A percentile compares a stretch with the other conserved stretches of the same genome.
These are phyloP conservation scores for Biscogniauxia sp. DNA, from an alignment of 2,329 filamentous ascomycete species.

Conservation along the genomic window DNA sequence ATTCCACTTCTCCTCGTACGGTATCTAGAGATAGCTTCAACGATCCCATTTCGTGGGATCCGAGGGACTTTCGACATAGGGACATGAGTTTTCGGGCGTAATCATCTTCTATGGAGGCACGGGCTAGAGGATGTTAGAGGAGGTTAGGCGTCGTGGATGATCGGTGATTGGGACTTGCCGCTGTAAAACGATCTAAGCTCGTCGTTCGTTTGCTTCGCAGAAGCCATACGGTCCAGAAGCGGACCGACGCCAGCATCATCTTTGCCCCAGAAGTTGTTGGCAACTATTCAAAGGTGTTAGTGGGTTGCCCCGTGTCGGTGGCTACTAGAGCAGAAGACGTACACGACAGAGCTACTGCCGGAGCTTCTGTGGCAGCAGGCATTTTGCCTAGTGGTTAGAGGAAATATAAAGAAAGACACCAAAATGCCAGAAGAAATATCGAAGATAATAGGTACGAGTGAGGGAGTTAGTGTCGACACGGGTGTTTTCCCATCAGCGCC, in stretches of 20 bases:
- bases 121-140: constrained; percentile 51
- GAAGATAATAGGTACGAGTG: not conserved
- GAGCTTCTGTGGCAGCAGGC: constrained; percentile 20
- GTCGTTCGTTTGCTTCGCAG: constrained; percentile 90
- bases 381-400: constrained; percentile 12
- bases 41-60: constrained; percentile 82
- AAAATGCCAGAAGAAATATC: not conserved
- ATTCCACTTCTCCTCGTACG: constrained; percentile 83
- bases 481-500: not conserved
- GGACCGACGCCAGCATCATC: constrained; percentile 94
- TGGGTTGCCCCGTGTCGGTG: constrained; percentile 1
- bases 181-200: constrained; percentile 90
- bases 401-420: not conserved
- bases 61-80: constrained; percentile 82
- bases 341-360: constrained; percentile 31
- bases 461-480: not conserved
- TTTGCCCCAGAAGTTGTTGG: constrained; percentile 99
- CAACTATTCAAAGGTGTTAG: constrained; percentile 57
- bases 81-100: constrained; percentile 87
- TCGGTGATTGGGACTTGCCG: constrained; percentile 45
- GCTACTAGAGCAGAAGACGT: constrained; percentile 5
- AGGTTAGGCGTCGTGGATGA: not conserved
- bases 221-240: constrained; percentile 89
- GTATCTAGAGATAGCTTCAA: constrained; percentile 83
- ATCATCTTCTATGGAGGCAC: constrained; percentile 93